Base-by-base conservation (phyloP, 2,329 filamentous ascomycete genomes). In the Colletotrichum tropicale region DNA sequence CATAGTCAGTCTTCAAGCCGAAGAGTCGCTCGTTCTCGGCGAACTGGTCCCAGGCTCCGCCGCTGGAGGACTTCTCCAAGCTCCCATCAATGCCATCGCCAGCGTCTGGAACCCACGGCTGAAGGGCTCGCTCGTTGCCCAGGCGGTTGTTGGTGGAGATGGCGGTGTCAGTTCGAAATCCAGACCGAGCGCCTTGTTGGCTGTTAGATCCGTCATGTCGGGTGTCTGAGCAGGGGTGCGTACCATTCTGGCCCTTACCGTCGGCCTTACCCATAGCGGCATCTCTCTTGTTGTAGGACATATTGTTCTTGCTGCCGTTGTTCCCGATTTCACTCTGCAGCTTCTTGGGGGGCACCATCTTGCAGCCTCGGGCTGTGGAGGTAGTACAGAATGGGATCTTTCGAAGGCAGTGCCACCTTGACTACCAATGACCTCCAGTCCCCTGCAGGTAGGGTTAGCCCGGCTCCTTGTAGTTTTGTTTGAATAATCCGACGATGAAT, bases 31-130 rank as follows among this genome's bases (percentile, higher is more conserved):
- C 95, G 81, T 98, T 98, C 77, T 91, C 93, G 74, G 95, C 94
- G 81, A 99, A 99, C 84, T 99, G 97, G 83, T 99, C 96, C 97
- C 97, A 99, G 12, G 86, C 87, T 8, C 86, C 87, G 18, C 85
- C 81, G 68, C 83, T 84, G 58, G 28, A 38, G n/a, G 82, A 80
- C 66, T 87, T 91, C 80, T 95, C 95, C 28, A 98, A 88, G 64
- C 94, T 93, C 78, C 94, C 89, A 81, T 96, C 93, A 55, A 91
- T 84, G 32, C 90, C 89, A 77, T 93, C 92, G 6, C 88, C 84
- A 18, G 89, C 84, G 78, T 93, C 93, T 8, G 95, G 92, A 71
- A 96, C 91, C 96, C 96, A 98, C 80, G 90, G 93, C 82, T 98
- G 93, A 55, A 98, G 88, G 68, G 92, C 88, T 75, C 96, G 93